Evolutionary conservation across 2,329 filamentous ascomycete species (phyloP).

Genomic region (Ceratocystis huliohia): DNA sequence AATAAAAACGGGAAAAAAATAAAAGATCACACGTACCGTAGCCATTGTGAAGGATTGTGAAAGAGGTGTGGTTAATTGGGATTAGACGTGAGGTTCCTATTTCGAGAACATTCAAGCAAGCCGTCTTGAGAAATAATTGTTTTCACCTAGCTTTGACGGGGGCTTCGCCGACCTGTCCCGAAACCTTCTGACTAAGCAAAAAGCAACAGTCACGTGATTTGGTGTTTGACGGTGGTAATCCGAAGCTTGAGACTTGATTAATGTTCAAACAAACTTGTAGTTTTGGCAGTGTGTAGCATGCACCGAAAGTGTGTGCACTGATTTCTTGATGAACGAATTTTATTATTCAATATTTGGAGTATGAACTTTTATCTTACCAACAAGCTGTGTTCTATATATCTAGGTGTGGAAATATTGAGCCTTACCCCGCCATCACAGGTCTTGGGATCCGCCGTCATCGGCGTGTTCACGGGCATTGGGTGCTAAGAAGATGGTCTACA

Average conservation of each 20-base stretch:
- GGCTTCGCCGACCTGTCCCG: conserved; percentile 20
- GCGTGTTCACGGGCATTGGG: not conserved
- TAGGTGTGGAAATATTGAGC: not conserved
- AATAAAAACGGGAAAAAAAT: not conserved
- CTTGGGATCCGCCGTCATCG: not conserved
- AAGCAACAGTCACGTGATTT: conserved; percentile 3
- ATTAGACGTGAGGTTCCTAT: conserved; percentile 30
- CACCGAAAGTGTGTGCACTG: not conserved
- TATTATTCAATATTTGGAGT: not conserved
- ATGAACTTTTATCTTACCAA: too few relatives aligned
- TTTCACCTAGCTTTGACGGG: conserved; percentile 18
- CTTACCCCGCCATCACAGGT: conserved; percentile 4
- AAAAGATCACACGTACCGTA: conserved; percentile 43
- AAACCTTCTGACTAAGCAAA: conserved; percentile 18
- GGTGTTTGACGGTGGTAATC: not conserved
- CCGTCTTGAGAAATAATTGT: conserved; percentile 17
- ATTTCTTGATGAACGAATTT: too few relatives aligned
- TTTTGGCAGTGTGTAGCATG: too few relatives aligned
- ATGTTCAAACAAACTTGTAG: too few relatives aligned
- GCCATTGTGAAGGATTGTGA: conserved; percentile 49
- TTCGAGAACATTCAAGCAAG: conserved; percentile 11
- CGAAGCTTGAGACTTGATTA: not conserved
- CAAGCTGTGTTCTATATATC: not conserved
- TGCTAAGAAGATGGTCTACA: not conserved
- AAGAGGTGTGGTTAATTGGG: conserved; percentile 35